Evolutionary conservation across 768 basidiomycete species (phyloP), one percentile per base, ranked within the genome.

Genomic region (Suillus cothurnatus): DNA sequence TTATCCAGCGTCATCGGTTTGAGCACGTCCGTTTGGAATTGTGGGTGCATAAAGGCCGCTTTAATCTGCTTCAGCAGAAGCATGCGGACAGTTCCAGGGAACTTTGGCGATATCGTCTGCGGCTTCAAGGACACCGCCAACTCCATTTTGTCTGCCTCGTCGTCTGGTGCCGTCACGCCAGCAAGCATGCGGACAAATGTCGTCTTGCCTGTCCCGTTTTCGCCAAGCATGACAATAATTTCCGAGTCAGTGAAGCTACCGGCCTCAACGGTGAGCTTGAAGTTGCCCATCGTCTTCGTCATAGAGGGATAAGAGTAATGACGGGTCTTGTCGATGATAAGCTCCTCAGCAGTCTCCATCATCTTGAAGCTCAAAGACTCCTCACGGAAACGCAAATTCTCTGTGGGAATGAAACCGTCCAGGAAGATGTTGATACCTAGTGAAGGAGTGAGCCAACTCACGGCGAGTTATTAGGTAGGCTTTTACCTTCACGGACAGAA

Each of bases 141-240:
- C 50, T 86, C 85, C 79, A 94, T 87, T 76, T 91, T 93, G 78
- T 92, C 90, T 56, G 89, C 86, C 77, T 92, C 90, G 55, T 82
- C 74, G 79, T 99, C 97, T 6, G 97, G 97, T 2, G 66, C 63
- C 23, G 84, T 88, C 71, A 97, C 96, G 45, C 97, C 97, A 1
- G 95, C 95, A 61, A 99, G 85, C 62, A 99, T 81, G 67, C 96
- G 93, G 64, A 99, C 95, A 76, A 99, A 94, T 1, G 97, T 99
- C 52, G 97, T 98, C 84, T 99, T 99, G 45, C 97, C 96, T 3
- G 95, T 99, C 59, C 97, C 97, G 78, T 99, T 99, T 85, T 99
- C 97, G 67, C 97, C 97, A 39, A 99, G 82, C 90, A 99, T 93
- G 77, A 99, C 97, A 71, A 99, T 94, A 77, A 99, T 99, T 77